Base-by-base conservation (phyloP, 164 flowering plant genomes). In the Saururus chinensis region DNA sequence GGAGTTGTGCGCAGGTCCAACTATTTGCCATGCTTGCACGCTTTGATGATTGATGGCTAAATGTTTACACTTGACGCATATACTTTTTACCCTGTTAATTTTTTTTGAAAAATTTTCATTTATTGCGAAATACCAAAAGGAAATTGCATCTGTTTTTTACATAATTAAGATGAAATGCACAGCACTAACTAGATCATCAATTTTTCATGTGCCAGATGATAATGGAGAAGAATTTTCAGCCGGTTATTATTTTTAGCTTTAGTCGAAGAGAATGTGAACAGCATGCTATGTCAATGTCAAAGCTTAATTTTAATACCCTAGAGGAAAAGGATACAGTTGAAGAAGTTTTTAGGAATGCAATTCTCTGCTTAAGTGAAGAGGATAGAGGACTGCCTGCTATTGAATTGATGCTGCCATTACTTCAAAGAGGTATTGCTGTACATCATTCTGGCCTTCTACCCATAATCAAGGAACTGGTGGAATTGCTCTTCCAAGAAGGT, bases 401-500 rank as follows among this genome's bases (percentile, higher is more conserved):
- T 68, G 95, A 88, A 66, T 70, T 87, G 63, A 93, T 93, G 99
- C 66, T 93, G 77, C 97, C 97, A 26, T 81, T 93, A 58, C 91
- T 93, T 59, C 84, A 88, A 77, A 83, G 96, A 66, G 99, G 99
- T 59, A 88, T 93, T 79, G 97, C 99, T 68, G 99, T 93, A 60
- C 99, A 93, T 74, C 99, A 93, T 72, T 93, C 99, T 60, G 99
- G 99, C 51, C 96, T 93, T 80, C 97, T 93, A 66, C 99, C 99
- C 40, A 84, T 93, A 19, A 85, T 93, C 59, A 95, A 95, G 75
- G 99, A 95, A 80, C 68, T 88, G 63, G 99, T 95, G 54, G 99
- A 95, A 70, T 88, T 95, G 74, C 92, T 95, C 62, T 95, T 95
- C 74, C 97, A 95, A 73, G 99, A 95, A 80, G 99, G 97, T 67